Base-by-base conservation (phyloP, 176 grass and related monocot genomes). In the Tillandsia fasciculata region DNA sequence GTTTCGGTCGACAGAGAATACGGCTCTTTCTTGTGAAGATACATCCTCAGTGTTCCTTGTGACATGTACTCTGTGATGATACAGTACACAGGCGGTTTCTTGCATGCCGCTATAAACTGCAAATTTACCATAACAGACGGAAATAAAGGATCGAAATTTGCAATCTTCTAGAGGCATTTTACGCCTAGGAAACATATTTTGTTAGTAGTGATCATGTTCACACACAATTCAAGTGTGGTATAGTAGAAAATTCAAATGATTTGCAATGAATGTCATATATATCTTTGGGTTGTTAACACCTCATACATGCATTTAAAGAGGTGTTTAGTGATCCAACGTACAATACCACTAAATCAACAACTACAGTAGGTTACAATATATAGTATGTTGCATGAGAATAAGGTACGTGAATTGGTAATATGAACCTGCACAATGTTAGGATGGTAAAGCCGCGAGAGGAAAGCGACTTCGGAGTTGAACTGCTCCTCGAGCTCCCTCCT, bases 41-140 rank as follows among this genome's bases (percentile, higher is more conserved):
- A 99, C 95, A 99, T 94, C 74, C 95, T 29, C 49, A 99, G 87
- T 57, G 95, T 99, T 24, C 95, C 95, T 83, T 99, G 95, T 20
- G 95, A 99, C 95, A 99, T 99, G 87, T 99, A 99, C 80, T 99
- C 95, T 0, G 90, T 99, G 64, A 99, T 99, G 71, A 99, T 94
- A 76, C 87, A 99, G 84, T 94, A 94, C 52, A 99, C 95, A 2
- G 95, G 95, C 12, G 95, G 95, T 72, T 94, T 93, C 87, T 88
- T 93, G 90, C 69, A 74, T 52, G 95, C 95, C 52, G 95, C 95
- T 50, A 99, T 90, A 76, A 99, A 99, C 90, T 94, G 83, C 72
- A 79, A 61, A 20, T 18, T 42, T 42, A 7, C 33, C 33, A 42
- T 42, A 42, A 42, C 33, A 42, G 33, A 42, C 33, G 4, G 3